Evolutionary conservation across 2,329 filamentous ascomycete genomes (phyloP), one percentile per base, ranked within the genome.

Genomic region (Botrytis tulipae): DNA sequence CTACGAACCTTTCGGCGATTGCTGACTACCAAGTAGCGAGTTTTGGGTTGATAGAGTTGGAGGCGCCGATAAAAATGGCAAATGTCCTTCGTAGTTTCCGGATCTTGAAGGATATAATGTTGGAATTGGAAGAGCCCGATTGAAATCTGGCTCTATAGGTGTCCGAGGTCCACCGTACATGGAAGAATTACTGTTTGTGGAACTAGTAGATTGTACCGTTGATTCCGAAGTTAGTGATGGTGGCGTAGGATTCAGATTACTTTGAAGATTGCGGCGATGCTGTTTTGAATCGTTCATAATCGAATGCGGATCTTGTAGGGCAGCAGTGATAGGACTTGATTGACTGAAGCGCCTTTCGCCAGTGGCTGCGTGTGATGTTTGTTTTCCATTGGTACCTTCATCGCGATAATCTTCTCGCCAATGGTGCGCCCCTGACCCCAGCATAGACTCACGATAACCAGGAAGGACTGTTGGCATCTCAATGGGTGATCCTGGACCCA

Each of bases 391-490:
- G 37, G 42, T 29, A 22, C 48, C 71, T 18, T 79, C 79, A 1
- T 78, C 77, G 7, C 75, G 77, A 29, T 76, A 75, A 4, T 67
- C 72, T 29, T 82, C 80, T 73, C 79, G 76, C 79, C 79, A 80
- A 18, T 79, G 73, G 62, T 78, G 74, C 42, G 74, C 48, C 16
- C 79, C 77, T 40, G 75, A 76, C 46, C 70, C 75, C 40, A 76
- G 76, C 9, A 80, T 77, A 1, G 80, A 78, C n/a, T 81, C 80
- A 9, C 80, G 77, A 75, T 80, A 81, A 9, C 80, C 80, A 60
- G 79, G 79, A n/a, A 81, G 75, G 2, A 77, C 63, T 1, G 73
- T 76, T 8, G 79, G 74, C 29, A 77, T 78, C 16, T 68, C 37
- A 40, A 32, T 74, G 54, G 78, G 76, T 46, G 79, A 79, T 22